phyloP scores from a whole-genome alignment of 1,284 basidiomycete species.

The Ceratobasidium sp. region DNA sequence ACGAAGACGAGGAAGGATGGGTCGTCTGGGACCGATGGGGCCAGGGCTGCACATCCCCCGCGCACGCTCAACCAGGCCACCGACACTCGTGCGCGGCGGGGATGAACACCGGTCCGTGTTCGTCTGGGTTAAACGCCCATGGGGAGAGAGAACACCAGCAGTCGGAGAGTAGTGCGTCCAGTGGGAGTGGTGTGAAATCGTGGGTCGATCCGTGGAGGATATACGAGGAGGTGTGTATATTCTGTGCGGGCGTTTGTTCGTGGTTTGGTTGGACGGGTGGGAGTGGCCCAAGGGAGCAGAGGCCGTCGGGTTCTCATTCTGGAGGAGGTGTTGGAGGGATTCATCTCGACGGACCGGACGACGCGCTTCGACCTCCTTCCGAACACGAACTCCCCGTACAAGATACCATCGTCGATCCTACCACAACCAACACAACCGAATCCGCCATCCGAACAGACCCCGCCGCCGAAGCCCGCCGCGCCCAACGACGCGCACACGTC shows the following conservation, averaged over 20 bases:
- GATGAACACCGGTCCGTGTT: slow-evolving; percentile 40
- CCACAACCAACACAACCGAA: slow-evolving; percentile 53
- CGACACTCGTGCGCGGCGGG: slow-evolving; percentile 40
- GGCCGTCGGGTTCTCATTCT: slow-evolving; percentile 54
- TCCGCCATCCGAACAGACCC: slow-evolving; percentile 6
- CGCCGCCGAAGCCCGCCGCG: slow-evolving; percentile 15
- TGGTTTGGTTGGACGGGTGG: slow-evolving; percentile 63
- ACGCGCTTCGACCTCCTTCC: slow-evolving; percentile 53
- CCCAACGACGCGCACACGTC: slow-evolving; percentile 63
- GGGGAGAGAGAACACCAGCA: not conserved
- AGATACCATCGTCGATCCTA: slow-evolving; percentile 59
- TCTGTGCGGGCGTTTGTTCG: slow-evolving; percentile 83
- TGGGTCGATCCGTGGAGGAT: slow-evolving; percentile 65
- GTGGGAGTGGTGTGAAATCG: not conserved
- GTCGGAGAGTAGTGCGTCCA: not conserved
- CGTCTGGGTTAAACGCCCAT: slow-evolving; percentile 30
- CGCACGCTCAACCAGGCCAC: slow-evolving; percentile 20
- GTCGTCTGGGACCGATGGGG: slow-evolving; percentile 45
- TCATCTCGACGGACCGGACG: slow-evolving; percentile 74
- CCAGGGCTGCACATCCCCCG: slow-evolving; percentile 13
- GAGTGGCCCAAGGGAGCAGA: not conserved
- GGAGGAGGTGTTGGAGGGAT: slow-evolving; percentile 66
- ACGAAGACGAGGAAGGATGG: slow-evolving; percentile 43
- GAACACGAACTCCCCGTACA: too few species aligned
- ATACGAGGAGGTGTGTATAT: slow-evolving; percentile 84